Conservation (phyloP, 371 early-diverging fungal genomes). For the Rhizomucor pusillus region DNA sequence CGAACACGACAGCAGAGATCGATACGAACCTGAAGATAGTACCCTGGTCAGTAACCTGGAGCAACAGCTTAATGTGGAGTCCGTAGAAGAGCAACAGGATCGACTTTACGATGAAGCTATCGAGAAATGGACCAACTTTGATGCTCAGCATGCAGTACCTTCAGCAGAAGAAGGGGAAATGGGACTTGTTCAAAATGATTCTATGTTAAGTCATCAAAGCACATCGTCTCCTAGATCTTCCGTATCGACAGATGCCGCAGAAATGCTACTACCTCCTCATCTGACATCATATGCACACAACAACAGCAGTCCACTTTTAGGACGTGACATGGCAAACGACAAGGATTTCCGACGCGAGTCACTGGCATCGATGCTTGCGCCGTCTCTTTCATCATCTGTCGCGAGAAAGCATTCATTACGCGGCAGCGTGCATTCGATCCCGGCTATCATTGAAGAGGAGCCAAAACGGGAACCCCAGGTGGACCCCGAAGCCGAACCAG, state of each 20-base stretch:
- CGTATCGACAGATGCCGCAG: slow-evolving; percentile 10
- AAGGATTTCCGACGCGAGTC: slow-evolving; percentile 4
- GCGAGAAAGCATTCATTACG: slow-evolving; percentile 10
- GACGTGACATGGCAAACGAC: slow-evolving; percentile 28
- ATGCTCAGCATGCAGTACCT: slow-evolving; percentile 5
- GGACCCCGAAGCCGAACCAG: slow-evolving; percentile 38
- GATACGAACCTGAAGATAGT: slow-evolving; percentile 9
- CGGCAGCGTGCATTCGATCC: slow-evolving; percentile 15
- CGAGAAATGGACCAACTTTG: slow-evolving; percentile 25
- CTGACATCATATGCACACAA: slow-evolving; percentile 20
- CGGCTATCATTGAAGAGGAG: not conserved
- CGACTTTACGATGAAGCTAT: slow-evolving; percentile 23
- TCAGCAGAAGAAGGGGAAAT: slow-evolving; percentile 2
- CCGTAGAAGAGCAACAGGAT: slow-evolving; percentile 8
- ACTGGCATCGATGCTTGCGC: slow-evolving; percentile 1
- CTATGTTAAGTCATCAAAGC: not conserved
- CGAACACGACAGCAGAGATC: not conserved
- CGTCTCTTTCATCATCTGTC: slow-evolving; percentile 12
- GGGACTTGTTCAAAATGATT: too few relatives aligned
- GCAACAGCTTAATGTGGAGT: slow-evolving; percentile 4
- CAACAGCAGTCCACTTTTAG: slow-evolving; percentile 5
- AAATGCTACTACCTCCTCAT: slow-evolving; percentile 22
- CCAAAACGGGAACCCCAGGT: not conserved
- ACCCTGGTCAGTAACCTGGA: slow-evolving; percentile 12
- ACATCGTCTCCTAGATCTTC: slow-evolving; percentile 9